phyloP scores from a whole-genome alignment of 371 early-diverging fungal genomes.

The Rhizopus sp. region DNA sequence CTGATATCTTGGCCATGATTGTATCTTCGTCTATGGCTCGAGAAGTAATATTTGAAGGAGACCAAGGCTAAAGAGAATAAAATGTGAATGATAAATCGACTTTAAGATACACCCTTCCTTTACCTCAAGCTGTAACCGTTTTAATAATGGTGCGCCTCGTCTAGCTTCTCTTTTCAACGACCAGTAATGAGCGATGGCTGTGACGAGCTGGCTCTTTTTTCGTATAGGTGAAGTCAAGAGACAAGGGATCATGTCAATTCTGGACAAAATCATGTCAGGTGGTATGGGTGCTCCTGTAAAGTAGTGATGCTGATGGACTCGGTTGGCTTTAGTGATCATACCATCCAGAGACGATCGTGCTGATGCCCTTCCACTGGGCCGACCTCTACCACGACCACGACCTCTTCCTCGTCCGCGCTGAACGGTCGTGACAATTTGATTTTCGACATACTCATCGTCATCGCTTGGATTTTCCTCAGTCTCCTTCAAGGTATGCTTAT shows the following conservation, averaged over 20 bases:
- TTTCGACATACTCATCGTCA: slow-evolving; percentile 36
- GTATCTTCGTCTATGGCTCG: slow-evolving; percentile 45
- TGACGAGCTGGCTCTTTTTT: slow-evolving; percentile 60
- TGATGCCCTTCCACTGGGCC: background rate
- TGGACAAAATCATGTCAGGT: slow-evolving; percentile 66
- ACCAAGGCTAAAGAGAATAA: slow-evolving; percentile 80
- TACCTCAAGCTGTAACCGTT: slow-evolving; percentile 91
- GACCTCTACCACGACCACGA: slow-evolving; percentile 1
- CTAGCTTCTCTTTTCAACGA: slow-evolving; percentile 86
- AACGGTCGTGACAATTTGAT: background rate
- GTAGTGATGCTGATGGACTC: slow-evolving; percentile 62
- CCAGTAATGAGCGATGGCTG: slow-evolving; percentile 88
- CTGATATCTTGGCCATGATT: too few species aligned
- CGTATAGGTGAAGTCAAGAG: slow-evolving; percentile 44
- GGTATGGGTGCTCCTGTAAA: slow-evolving; percentile 66
- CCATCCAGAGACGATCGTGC: background rate
- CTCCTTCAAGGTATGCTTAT: slow-evolving; percentile 80
- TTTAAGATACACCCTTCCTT: background rate
- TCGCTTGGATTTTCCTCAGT: slow-evolving; percentile 26
- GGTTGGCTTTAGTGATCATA: slow-evolving; percentile 56
- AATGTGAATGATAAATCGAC: background rate
- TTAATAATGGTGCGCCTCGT: slow-evolving; percentile 92
- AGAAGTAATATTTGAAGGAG: slow-evolving; percentile 68
- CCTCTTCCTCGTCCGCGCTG: slow-evolving; percentile 13
- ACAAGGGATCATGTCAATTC: slow-evolving; percentile 55